A percentile compares a stretch with the other conserved stretches of the same genome.
Evolutionary conservation across 306 rosid genomes (phyloP).

Genomic region (Lablab purpureus): DNA sequence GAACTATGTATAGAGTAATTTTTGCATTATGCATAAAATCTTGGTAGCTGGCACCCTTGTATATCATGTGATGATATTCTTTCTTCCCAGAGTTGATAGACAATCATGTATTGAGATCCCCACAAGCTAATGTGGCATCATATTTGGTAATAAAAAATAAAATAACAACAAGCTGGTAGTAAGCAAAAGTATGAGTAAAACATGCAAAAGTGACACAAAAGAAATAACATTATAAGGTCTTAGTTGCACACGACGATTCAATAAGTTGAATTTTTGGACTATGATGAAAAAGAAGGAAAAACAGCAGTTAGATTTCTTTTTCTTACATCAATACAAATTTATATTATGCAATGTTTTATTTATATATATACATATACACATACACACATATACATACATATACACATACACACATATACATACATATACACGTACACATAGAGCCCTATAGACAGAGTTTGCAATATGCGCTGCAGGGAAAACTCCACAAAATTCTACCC

Average conservation of each 20-base stretch:
- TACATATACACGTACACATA: no score
- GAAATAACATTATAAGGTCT: neutral
- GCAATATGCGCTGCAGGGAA: neutral
- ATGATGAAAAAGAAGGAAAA: neutral
- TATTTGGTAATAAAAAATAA: neutral
- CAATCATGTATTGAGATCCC: neutral
- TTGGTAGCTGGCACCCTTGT: neutral
- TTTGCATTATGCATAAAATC: neutral
- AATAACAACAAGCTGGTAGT: neutral
- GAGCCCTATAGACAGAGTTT: no score
- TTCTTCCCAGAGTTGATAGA: neutral
- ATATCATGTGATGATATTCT: neutral
- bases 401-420: no score
- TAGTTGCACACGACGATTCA: neutral
- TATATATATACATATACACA: neutral
- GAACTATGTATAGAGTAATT: neutral
- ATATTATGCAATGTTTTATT: neutral
- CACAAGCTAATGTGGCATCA: neutral
- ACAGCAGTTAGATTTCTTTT: neutral
- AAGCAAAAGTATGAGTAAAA: neutral
- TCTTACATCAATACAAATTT: neutral
- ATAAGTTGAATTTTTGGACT: neutral
- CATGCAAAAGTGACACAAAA: neutral
- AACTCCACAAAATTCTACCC: neutral
- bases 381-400: no score